Percentiles rank a stretch among this genome's conserved stretches.
phyloP scores from a whole-genome alignment of 2,329 filamentous ascomycete genomes.

The Thielaviopsis cerberus region DNA sequence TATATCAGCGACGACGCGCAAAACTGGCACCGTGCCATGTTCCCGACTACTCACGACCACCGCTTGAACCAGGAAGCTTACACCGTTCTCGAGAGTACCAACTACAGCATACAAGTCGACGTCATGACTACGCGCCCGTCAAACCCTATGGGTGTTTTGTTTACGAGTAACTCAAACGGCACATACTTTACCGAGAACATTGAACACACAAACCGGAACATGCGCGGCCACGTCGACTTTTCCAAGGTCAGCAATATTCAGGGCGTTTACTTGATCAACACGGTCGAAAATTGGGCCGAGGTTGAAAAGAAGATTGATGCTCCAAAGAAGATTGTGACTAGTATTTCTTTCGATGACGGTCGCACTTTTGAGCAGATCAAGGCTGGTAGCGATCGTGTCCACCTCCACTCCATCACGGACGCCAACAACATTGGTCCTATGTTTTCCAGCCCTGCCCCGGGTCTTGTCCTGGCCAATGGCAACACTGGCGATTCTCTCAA shows the following conservation, averaged over 20 bases:
- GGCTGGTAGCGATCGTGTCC: constrained; percentile 47
- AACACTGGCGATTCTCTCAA: constrained; percentile 65
- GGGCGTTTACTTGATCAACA: constrained; percentile 78
- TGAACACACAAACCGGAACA: constrained; percentile 77
- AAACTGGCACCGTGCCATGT: constrained; percentile 81
- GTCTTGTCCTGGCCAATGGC: constrained; percentile 81
- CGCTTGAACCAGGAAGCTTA: constrained; percentile 65
- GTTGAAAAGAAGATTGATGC: constrained; percentile 35
- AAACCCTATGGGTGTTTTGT: constrained; percentile 66
- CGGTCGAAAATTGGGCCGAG: constrained; percentile 69
- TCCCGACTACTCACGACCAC: constrained; percentile 57
- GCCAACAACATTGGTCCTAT: constrained; percentile 66
- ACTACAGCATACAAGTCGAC: constrained; percentile 94
- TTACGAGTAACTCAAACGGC: constrained; percentile 93
- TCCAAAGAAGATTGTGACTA: constrained; percentile 52
- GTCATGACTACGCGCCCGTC: constrained; percentile 53
- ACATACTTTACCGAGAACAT: constrained; percentile 88
- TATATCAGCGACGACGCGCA: constrained; percentile 72
- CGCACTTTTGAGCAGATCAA: constrained; percentile 63
- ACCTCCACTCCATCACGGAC: constrained; percentile 84
- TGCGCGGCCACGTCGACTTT: constrained; percentile 66
- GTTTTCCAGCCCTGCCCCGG: constrained; percentile 85
- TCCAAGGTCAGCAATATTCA: constrained; percentile 86
- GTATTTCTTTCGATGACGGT: constrained; percentile 91
- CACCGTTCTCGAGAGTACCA: constrained; percentile 85